Evolutionary conservation across 2,329 filamentous ascomycete species (phyloP).

Genomic region (Pyrenophora seminiperda): DNA sequence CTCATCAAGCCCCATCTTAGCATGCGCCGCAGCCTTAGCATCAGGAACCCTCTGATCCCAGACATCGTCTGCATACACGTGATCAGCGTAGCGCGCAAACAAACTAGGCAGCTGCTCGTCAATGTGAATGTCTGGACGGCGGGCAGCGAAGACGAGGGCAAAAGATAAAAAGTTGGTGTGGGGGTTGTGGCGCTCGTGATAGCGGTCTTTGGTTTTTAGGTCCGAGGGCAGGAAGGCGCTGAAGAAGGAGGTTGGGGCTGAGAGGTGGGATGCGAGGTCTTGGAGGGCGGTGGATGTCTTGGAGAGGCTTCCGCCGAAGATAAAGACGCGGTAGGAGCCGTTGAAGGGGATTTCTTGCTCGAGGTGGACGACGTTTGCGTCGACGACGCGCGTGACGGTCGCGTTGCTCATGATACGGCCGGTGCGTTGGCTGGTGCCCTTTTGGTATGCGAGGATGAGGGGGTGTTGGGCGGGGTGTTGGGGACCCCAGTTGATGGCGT

Average conservation of each 20-base stretch:
- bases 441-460: conserved; percentile 66
- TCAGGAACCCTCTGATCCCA: conserved; percentile 72
- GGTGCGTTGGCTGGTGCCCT: conserved; percentile 65
- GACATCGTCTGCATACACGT: conserved; percentile 85
- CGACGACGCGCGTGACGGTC: conserved; percentile 82
- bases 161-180: conserved; percentile 83
- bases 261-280: conserved; percentile 71
- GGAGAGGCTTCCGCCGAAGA: conserved; percentile 76
- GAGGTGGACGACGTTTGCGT: conserved; percentile 87
- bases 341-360: conserved; percentile 90
- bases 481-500: conserved; percentile 81
- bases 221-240: conserved; percentile 67
- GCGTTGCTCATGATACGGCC: conserved; percentile 78
- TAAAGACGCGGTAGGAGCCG: conserved; percentile 82
- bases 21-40: conserved; percentile 76
- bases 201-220: conserved; percentile 53
- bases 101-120: conserved; percentile 69
- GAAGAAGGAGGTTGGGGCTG: conserved; percentile 73
- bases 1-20: conserved; percentile 80
- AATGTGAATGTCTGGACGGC: conserved; percentile 74
- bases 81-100: conserved; percentile 76
- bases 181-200: conserved; percentile 83
- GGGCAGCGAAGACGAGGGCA: conserved; percentile 73
- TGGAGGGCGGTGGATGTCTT: conserved; percentile 65
- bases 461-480: conserved; percentile 72